These are phyloP conservation scores for Biscogniauxia marginata DNA, from an alignment of 2,329 filamentous ascomycete species.

Conservation along the genomic window DNA sequence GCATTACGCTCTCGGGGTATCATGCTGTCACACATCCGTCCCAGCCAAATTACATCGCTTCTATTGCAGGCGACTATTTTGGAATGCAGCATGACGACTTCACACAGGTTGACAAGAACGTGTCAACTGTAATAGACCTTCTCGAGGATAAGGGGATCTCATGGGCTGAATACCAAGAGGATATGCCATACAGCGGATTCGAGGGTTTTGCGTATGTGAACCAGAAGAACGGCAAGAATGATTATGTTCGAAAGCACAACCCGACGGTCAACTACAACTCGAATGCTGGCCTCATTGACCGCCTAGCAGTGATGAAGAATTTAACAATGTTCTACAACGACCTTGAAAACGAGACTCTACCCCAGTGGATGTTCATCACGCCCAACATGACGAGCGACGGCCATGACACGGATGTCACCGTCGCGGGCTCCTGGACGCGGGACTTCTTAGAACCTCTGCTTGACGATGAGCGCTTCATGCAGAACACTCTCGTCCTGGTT, in stretches of 20 bases:
- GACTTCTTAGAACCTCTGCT: constrained; percentile 70
- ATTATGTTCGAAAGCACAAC: constrained; percentile 85
- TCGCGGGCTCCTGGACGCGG: constrained; percentile 66
- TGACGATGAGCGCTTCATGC: constrained; percentile 67
- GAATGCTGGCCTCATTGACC: constrained; percentile 56
- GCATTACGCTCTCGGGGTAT: constrained; percentile 60
- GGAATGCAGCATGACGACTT: constrained; percentile 70
- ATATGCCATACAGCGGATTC: constrained; percentile 73
- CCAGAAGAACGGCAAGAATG: constrained; percentile 63
- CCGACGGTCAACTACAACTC: constrained; percentile 64
- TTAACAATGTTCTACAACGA: constrained; percentile 68
- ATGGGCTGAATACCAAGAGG: constrained; percentile 75
- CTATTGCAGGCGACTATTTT: constrained; percentile 69
- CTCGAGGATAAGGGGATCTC: constrained; percentile 63
- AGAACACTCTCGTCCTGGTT: constrained; percentile 71
- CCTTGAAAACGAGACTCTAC: constrained; percentile 59
- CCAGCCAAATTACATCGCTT: constrained; percentile 73
- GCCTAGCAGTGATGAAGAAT: constrained; percentile 72
- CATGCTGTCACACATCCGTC: constrained; percentile 69
- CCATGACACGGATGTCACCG: constrained; percentile 70
- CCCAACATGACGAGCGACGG: constrained; percentile 76
- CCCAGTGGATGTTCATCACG: constrained; percentile 71
- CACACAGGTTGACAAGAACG: constrained; percentile 54
- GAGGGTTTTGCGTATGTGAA: constrained; percentile 64
- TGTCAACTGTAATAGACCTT: constrained; percentile 67